Conservation (phyloP, 768 basidiomycete species). For the Paxillus involutus region DNA sequence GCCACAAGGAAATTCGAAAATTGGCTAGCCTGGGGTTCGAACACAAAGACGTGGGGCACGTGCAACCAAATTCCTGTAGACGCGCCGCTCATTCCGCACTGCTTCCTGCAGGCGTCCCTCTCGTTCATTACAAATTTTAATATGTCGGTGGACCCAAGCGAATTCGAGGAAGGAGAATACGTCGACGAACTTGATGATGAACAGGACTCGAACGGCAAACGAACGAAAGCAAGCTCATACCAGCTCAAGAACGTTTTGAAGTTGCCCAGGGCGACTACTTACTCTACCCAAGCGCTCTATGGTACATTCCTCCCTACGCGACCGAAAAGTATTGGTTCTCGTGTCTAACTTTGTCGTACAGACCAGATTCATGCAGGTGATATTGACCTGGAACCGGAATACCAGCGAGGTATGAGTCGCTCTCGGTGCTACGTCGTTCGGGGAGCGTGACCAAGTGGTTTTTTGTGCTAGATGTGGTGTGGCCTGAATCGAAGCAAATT, state of each 20-base stretch:
- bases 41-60: too few relatives aligned
- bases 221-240: constrained; percentile 17
- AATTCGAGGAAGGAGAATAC: constrained; percentile 18
- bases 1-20: too few relatives aligned
- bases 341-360: constrained; percentile 22
- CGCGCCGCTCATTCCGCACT: too few relatives aligned
- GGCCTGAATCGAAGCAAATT: constrained; percentile 74
- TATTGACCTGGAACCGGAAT: constrained; percentile 74
- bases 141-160: constrained; percentile 13
- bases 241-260: constrained; percentile 47
- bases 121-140: too few relatives aligned
- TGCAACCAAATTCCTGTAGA: too few relatives aligned
- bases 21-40: too few relatives aligned
- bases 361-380: constrained; percentile 66
- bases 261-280: constrained; percentile 59
- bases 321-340: neutral
- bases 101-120: too few relatives aligned
- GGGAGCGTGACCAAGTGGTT: neutral
- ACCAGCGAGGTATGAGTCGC: constrained; percentile 62
- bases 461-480: constrained; percentile 61
- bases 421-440: neutral
- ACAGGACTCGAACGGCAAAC: constrained; percentile 2
- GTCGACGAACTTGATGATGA: constrained; percentile 19
- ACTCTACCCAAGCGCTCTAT: constrained; percentile 60
- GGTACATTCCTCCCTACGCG: constrained; percentile 32